Evolutionary conservation across 108 stramenopile genomes (phyloP).

Genomic region (Nitzschia sp.): DNA sequence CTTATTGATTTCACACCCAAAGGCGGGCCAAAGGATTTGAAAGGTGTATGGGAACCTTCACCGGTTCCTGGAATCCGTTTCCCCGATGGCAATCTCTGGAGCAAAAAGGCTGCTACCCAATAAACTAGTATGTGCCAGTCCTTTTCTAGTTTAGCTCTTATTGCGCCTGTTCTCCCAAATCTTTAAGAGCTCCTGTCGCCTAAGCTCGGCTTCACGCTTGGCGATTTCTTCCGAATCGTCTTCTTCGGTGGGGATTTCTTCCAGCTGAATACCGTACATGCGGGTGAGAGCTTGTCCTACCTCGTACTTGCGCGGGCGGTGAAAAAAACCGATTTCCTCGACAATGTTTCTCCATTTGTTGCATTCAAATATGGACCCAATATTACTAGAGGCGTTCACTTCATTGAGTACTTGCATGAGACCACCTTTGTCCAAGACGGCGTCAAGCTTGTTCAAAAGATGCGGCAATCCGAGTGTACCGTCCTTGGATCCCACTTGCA

Average conservation of each 20-base stretch:
- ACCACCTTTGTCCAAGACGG: slow-evolving; percentile 51
- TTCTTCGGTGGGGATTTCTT: slow-evolving; percentile 57
- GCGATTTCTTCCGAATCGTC: slow-evolving; percentile 47
- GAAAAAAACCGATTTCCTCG: slow-evolving; percentile 62
- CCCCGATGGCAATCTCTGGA: slow-evolving; percentile 47
- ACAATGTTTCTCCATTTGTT: slow-evolving; percentile 42
- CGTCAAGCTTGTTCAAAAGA: slow-evolving; percentile 60
- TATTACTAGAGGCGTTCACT: background rate
- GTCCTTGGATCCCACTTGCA: slow-evolving; percentile 47
- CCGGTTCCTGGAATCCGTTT: slow-evolving; percentile 35
- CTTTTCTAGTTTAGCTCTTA: slow-evolving; percentile 10
- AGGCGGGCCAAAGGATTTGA: slow-evolving; percentile 56
- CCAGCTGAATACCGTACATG: slow-evolving; percentile 71
- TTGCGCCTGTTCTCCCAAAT: slow-evolving; percentile 60
- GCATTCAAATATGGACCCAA: background rate
- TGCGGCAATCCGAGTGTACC: slow-evolving; percentile 55
- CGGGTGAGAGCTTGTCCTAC: slow-evolving; percentile 82
- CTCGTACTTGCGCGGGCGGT: slow-evolving; percentile 77
- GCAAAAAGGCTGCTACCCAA: slow-evolving; percentile 2
- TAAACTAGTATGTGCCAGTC: background rate
- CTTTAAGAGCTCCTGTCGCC: slow-evolving; percentile 64
- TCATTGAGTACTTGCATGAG: slow-evolving; percentile 32
- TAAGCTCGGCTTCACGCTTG: slow-evolving; percentile 51
- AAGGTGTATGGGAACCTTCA: slow-evolving; percentile 38
- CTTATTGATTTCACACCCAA: slow-evolving; percentile 65